Base-by-base conservation (phyloP, 805 yeast genomes). In the Kodamaea restingae region DNA sequence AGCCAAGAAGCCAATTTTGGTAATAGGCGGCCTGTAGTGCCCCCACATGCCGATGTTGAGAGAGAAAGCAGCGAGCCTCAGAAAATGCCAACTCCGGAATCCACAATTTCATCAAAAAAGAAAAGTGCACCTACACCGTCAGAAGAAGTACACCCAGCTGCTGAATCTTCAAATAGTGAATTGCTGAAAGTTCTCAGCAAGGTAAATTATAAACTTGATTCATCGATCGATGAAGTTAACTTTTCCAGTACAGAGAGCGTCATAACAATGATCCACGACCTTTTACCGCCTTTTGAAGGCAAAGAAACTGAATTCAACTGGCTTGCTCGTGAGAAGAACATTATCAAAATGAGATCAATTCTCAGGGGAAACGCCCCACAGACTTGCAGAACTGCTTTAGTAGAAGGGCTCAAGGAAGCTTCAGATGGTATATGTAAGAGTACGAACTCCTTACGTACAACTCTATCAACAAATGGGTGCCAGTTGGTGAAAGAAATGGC, bases 281-380 rank as follows among this genome's bases (percentile, higher is more conserved):
- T 57, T 31, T 8, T 32, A 1, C 60, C 63, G 1, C 47, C 50
- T 10, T 88, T 91, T 50, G 74, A 70, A 7, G 84, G 82, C 4
- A 70, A 82, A 51, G 98, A 93, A 57, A 84, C 95, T 0, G 98
- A 93, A 54, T 72, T 73, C 42, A 93, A 93, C 55, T 93, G 98
- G 98, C 61, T 67, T 15, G 49, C 52, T 0, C 71, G 98, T 52
- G 96, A 90, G 50, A 71, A 73, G 38, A 65, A 66, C 36, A 73
- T 88, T 2, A 51, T 73, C 1, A 71, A 69, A 35, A 52, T 88
- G 24, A 70, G 96, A 41, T 66, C 74, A 2, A 60, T 83, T 3
- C 45, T 86, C 3, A 60, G 88, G 32, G 88, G 90, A 3, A 76
- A 79, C 50, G 63, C 73, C 1, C 53, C 64, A 1, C 33, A 37